Evolutionary conservation across 441 rosid species (phyloP).

Genomic region (Croton laevigatus): DNA sequence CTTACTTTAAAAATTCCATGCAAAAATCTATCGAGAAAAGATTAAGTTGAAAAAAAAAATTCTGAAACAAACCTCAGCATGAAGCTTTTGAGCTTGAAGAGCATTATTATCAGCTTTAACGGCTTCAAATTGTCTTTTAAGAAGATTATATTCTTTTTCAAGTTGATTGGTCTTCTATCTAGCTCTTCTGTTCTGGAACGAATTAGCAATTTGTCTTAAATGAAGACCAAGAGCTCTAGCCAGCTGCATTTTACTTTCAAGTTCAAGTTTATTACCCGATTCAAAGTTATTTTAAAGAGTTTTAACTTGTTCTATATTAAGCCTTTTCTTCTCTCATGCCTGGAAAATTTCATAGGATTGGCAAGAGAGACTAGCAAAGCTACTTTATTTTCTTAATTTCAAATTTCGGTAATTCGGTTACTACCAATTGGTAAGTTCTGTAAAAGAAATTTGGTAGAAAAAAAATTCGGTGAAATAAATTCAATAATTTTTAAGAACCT

Average conservation of each 20-base stretch:
- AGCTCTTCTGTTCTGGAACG: slow-evolving; percentile 97
- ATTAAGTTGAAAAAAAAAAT: no score
- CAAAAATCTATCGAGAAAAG: slow-evolving; percentile 8
- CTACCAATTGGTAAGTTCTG: no score
- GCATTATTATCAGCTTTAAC: slow-evolving; percentile 74
- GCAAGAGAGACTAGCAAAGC: no score
- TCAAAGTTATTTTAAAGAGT: slow-evolving; percentile 90
- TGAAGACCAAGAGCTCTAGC: slow-evolving; percentile 89
- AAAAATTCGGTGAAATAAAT: no score
- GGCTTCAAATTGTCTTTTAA: slow-evolving; percentile 66
- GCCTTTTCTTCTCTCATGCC: slow-evolving; percentile 88
- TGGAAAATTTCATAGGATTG: no score
- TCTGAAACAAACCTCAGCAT: slow-evolving; percentile 62
- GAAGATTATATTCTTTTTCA: slow-evolving; percentile 84
- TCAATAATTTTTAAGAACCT: no score
- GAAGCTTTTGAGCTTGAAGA: slow-evolving; percentile 77
- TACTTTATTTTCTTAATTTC: no score
- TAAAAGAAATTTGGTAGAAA: no score
- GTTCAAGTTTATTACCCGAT: slow-evolving; percentile 91
- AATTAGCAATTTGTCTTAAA: slow-evolving; percentile 90
- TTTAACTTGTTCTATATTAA: slow-evolving; percentile 87
- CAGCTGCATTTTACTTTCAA: slow-evolving; percentile 88
- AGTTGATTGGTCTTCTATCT: slow-evolving; percentile 96
- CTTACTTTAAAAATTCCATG: slow-evolving; percentile 15
- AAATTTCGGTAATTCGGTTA: no score